Evolutionary conservation across 768 basidiomycete genomes (phyloP).

Genomic region (Candolleomyces aberdarensis): DNA sequence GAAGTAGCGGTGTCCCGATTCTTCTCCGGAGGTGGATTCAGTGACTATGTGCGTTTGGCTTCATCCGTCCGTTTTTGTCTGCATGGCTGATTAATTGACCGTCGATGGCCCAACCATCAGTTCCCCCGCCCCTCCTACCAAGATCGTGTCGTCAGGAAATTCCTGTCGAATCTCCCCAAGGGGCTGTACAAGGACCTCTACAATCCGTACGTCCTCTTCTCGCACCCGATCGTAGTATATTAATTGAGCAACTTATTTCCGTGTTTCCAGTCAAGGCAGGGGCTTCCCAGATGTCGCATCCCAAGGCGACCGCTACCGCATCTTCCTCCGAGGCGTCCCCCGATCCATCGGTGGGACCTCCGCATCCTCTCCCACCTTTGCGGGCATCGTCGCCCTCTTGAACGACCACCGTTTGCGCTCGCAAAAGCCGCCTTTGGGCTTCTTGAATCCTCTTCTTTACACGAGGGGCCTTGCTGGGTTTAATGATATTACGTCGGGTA

Average conservation of each 20-base stretch:
- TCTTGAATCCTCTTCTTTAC: conserved; percentile 66
- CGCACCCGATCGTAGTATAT: background rate
- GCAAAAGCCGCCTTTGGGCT: conserved; percentile 48
- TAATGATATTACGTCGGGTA: conserved; percentile 59
- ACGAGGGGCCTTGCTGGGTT: conserved; percentile 33
- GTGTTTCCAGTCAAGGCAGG: conserved; percentile 20
- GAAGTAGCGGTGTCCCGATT: conserved; percentile 47
- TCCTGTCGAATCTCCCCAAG: conserved; percentile 41
- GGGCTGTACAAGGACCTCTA: conserved; percentile 56
- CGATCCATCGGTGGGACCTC: conserved; percentile 60
- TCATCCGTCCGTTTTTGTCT: background rate
- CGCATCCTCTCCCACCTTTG: conserved; percentile 60
- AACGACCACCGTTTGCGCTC: conserved; percentile 57
- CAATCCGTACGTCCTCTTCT: conserved; percentile 34
- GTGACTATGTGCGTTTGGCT: conserved; percentile 49
- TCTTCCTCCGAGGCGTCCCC: conserved; percentile 39
- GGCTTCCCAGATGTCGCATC: conserved; percentile 69
- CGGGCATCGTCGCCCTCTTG: conserved; percentile 59
- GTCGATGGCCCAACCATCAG: conserved; percentile 22
- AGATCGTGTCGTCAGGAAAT: conserved; percentile 38
- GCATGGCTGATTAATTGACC: background rate
- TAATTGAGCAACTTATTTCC: background rate
- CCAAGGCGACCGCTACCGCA: conserved; percentile 46
- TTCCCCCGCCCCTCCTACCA: conserved; percentile 58
- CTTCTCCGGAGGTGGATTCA: conserved; percentile 77